A percentile compares a stretch with the other conserved stretches of the same genome.
phyloP scores from a whole-genome alignment of 1,284 basidiomycete genomes.

The Singerocomus inundabilis region DNA sequence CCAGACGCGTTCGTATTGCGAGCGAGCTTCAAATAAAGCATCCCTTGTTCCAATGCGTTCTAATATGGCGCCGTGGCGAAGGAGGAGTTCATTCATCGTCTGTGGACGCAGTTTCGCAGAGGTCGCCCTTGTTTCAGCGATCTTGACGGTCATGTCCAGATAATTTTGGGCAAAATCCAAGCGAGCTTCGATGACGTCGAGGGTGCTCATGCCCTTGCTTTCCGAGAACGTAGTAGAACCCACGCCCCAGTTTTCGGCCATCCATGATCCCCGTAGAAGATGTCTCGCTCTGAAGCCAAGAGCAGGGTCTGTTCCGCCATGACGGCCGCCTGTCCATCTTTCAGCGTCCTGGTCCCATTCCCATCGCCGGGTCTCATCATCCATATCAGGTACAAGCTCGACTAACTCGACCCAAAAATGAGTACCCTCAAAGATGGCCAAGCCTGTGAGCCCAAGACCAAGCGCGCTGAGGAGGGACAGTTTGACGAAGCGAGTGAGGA shows the following conservation, averaged over 20 bases:
- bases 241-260: conserved; percentile 70
- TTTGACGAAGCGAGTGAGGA: conserved; percentile 42
- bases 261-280: conserved; percentile 74
- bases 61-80: conserved; percentile 61
- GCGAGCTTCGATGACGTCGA: conserved; percentile 51
- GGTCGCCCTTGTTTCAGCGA: conserved; percentile 41
- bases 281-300: conserved; percentile 68
- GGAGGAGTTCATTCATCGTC: conserved; percentile 58
- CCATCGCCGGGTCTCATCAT: conserved; percentile 57
- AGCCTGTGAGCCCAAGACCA: conserved; percentile 40
- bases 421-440: conserved; percentile 52
- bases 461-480: conserved; percentile 40
- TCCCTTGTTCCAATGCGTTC: conserved; percentile 65
- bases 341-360: conserved; percentile 74
- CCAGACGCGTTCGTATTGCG: conserved; percentile 68
- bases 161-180: conserved; percentile 55
- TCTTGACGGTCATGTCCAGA: conserved; percentile 49
- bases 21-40: conserved; percentile 56
- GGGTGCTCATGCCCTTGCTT: conserved; percentile 37
- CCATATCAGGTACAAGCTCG: conserved; percentile 51
- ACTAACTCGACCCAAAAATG: conserved; percentile 74
- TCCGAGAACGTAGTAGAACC: conserved; percentile 44
- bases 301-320: conserved; percentile 71
- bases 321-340: conserved; percentile 68
- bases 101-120: conserved; percentile 45